A percentile compares a stretch with the other conserved stretches of the same genome.
Conservation (phyloP, 176 grass and related monocot genomes). For the Panicum miliaceum region DNA sequence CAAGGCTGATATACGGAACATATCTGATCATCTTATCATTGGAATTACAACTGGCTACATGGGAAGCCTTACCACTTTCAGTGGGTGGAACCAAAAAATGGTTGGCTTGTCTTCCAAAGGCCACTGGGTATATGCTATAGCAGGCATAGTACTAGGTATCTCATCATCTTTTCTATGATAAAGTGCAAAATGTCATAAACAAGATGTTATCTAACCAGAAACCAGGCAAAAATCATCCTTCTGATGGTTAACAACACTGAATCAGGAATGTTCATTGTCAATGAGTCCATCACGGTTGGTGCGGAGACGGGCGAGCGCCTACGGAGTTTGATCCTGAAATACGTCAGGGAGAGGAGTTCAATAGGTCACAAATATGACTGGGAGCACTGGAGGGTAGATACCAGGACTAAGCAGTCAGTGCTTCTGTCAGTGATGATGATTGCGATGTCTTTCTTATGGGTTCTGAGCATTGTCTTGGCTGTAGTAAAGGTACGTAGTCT, state of each 20-base stretch:
- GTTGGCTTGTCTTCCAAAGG: constrained; percentile 81
- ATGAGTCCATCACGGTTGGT: constrained; percentile 75
- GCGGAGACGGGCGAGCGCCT: constrained; percentile 71
- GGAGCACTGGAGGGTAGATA: constrained; percentile 60
- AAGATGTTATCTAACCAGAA: constrained; percentile 2
- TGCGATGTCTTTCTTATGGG: constrained; percentile 63
- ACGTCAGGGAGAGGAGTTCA: constrained; percentile 44
- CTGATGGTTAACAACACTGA: constrained; percentile 23
- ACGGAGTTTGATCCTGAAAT: constrained; percentile 48
- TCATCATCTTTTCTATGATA: constrained; percentile 17
- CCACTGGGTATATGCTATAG: constrained; percentile 75
- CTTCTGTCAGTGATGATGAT: constrained; percentile 56
- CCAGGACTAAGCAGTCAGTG: constrained; percentile 39
- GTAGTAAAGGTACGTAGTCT: constrained; percentile 56
- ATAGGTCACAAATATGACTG: constrained; percentile 47
- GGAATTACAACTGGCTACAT: constrained; percentile 84
- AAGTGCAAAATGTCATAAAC: constrained; percentile 11
- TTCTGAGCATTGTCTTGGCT: constrained; percentile 67
- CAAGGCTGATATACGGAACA: constrained; percentile 74
- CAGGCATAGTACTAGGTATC: constrained; percentile 82
- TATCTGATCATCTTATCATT: constrained; percentile 79
- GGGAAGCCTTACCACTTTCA: constrained; percentile 96
- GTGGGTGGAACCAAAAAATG: constrained; percentile 95
- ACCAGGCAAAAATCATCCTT: neutral
- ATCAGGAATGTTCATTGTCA: constrained; percentile 78